Conservation (phyloP, 306 rosid species). For the Argentina anserina region DNA sequence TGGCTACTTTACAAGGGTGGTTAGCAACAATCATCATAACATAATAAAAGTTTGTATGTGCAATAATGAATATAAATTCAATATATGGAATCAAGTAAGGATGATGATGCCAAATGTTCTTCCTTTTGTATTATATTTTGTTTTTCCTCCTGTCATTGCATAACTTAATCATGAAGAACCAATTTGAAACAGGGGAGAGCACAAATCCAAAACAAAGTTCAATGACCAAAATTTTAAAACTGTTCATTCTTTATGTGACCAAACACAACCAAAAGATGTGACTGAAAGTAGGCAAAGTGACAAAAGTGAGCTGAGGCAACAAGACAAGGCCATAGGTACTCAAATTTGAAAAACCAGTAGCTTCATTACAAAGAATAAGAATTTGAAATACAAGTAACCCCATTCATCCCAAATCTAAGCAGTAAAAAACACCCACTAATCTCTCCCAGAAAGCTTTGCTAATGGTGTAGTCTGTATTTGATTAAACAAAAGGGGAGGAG, state of each 20-base stretch:
- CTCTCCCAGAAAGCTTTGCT: not conserved
- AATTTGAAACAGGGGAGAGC: not conserved
- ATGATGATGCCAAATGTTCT: not conserved
- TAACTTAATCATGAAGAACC: not conserved
- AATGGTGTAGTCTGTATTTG: not conserved
- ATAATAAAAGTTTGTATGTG: not conserved
- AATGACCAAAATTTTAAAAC: not conserved
- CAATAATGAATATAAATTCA: not conserved
- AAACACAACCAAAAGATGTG: not conserved
- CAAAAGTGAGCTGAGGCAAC: not conserved
- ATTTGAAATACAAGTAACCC: not conserved
- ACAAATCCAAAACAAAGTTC: constrained; percentile 1
- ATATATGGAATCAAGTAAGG: not conserved
- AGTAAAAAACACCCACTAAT: not conserved
- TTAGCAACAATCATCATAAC: not conserved
- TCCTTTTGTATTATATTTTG: not conserved
- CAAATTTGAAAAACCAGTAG: not conserved
- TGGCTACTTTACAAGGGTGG: not conserved
- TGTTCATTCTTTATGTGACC: not conserved
- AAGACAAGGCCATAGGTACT: not conserved
- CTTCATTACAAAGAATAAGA: not conserved
- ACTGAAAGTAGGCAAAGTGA: constrained; percentile 2
- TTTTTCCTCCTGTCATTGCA: not conserved
- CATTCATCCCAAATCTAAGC: not conserved
- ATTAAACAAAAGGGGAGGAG: constrained; percentile 44